Evolutionary conservation across 2,329 filamentous ascomycete genomes (phyloP), one percentile per base, ranked within the genome.

Genomic region (Aspergillus sp.): DNA sequence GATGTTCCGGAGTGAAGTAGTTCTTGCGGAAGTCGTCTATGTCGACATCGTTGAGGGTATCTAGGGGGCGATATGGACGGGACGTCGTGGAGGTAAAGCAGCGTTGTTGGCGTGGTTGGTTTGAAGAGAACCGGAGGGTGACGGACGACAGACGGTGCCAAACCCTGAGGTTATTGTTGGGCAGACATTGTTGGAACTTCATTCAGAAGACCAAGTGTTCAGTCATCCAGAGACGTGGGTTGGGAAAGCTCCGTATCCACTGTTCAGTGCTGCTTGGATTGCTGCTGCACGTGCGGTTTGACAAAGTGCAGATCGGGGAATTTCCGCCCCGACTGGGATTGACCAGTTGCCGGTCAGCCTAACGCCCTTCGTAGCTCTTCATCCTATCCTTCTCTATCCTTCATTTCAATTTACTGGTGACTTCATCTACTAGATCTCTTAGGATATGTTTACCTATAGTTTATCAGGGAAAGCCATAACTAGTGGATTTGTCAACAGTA

Each of bases 1-100:
- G 88, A 17, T 71, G 75, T 50, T 83, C 80, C 1, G 82, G 78
- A 1, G 70, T 63, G 68, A 89, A 87, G 38, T 82, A 86, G 38
- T 75, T 64, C n/a, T 78, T 65, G 25, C 80, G 82, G 68, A 90
- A 90, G 13, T 68, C 62, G 1, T 78, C 70, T 49, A 85, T 61
- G 55, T 67, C 69, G 62, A 66, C 70, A 64, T 74, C 66, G 38
- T 68, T 38, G 38, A 81, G 72, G 13, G 62, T 59, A 50, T 71
- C 59, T 6, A 74, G 70, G 8, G 69, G 55, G 15, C 58, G 62
- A 61, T 73, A 74, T 54, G 55, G 56, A 17, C 21, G 36, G 47
- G 54, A 58, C 48, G 36, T 8, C 57, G 42, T 39, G 48, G 58
- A 50, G 44, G 27, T 39, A 57, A 51, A 53, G 27, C 30, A 49